Percentiles rank a stretch among this genome's conserved stretches.
Evolutionary conservation across 2,329 filamentous ascomycete species (phyloP).

Genomic region (Basipetospora chlamydospora): DNA sequence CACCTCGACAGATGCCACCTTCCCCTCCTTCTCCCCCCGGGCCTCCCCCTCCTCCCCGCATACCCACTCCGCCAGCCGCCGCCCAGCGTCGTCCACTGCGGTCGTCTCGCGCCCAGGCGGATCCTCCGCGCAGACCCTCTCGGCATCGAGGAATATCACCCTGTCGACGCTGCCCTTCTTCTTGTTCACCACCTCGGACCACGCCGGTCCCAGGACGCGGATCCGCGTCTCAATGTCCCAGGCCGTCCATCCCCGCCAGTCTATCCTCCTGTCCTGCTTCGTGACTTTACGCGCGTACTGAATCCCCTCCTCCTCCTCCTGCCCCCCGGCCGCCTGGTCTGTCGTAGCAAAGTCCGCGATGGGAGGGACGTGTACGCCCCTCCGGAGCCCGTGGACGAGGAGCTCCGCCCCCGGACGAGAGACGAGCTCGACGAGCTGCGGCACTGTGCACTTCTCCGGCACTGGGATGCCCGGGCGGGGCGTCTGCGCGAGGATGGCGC

Average conservation of each 20-base stretch:
- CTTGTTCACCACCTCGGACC: conserved; percentile 28
- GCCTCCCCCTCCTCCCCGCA: background rate
- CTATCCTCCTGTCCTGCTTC: conserved; percentile 45
- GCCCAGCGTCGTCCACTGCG: background rate
- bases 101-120: too few relatives aligned
- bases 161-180: background rate
- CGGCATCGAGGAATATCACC: background rate
- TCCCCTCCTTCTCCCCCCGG: background rate
- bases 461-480: conserved; percentile 40
- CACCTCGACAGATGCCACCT: background rate
- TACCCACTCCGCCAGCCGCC: background rate
- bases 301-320: conserved; percentile 10
- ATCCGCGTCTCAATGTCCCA: conserved; percentile 39
- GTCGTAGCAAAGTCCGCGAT: conserved; percentile 15
- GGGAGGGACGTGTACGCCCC: conserved; percentile 51
- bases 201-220: conserved; percentile 50
- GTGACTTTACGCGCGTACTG: conserved; percentile 59
- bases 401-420: conserved; percentile 54
- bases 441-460: conserved; percentile 26
- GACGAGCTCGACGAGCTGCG: conserved; percentile 30
- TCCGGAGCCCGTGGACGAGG: conserved; percentile 50
- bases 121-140: conserved; percentile 3
- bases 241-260: conserved; percentile 40
- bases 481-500: conserved; percentile 59
- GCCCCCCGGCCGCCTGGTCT: conserved; percentile 10